Percentiles rank a stretch among this genome's conserved stretches.
Evolutionary conservation across 768 basidiomycete species (phyloP).

Genomic region (Mycena alexandri): DNA sequence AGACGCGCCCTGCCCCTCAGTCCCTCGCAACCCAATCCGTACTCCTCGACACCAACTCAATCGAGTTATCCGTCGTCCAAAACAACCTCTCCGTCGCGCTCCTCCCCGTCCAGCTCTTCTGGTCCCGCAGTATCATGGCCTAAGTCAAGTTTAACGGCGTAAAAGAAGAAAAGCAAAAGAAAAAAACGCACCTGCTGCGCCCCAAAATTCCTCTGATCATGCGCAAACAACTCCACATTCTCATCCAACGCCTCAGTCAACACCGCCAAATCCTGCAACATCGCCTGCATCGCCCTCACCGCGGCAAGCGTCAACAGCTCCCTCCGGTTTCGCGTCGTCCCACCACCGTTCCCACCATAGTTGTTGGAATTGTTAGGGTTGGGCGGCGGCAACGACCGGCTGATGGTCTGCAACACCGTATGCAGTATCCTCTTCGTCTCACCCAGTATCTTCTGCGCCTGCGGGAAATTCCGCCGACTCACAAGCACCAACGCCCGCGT

Average conservation of each 20-base stretch:
- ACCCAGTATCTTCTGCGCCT: constrained; percentile 90
- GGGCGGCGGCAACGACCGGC: constrained; percentile 76
- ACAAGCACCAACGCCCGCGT: constrained; percentile 94
- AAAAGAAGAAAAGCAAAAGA: constrained; percentile 3
- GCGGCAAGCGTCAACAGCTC: constrained; percentile 80
- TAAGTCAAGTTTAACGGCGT: constrained; percentile 44
- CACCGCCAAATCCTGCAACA: constrained; percentile 88
- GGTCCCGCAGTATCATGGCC: constrained; percentile 97
- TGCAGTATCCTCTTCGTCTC: constrained; percentile 95
- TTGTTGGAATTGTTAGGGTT: constrained; percentile 48
- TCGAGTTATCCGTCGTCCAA: constrained; percentile 92
- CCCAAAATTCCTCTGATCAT: constrained; percentile 94
- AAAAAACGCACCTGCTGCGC: constrained; percentile 85
- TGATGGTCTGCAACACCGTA: constrained; percentile 89
- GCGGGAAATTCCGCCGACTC: constrained; percentile 88
- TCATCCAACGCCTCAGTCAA: constrained; percentile 91
- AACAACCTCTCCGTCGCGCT: constrained; percentile 93
- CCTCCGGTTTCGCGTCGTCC: constrained; percentile 78
- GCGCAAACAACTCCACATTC: constrained; percentile 91
- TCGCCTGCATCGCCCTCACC: constrained; percentile 85
- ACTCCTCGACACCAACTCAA: constrained; percentile 87
- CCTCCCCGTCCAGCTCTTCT: constrained; percentile 94
- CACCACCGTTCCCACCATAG: constrained; percentile 49
- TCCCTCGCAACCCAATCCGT: constrained; percentile 89
- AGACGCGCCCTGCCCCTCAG: constrained; percentile 42